A percentile compares a stretch with the other conserved stretches of the same genome.
Evolutionary conservation across 2,329 filamentous ascomycete species (phyloP).

Genomic region (Fusarium bactridioides): DNA sequence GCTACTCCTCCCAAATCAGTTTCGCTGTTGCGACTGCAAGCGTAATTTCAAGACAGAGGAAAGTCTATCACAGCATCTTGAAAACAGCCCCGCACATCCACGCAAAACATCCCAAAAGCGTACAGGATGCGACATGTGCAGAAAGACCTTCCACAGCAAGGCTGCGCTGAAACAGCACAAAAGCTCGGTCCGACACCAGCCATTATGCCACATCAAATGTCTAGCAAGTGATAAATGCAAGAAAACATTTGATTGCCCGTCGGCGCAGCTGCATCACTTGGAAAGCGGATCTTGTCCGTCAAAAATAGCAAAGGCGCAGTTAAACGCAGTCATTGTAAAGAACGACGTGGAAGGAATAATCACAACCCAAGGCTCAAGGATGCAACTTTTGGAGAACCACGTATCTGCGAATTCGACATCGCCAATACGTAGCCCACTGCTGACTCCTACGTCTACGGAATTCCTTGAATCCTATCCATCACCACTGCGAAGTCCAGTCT

Average conservation of each 20-base stretch:
- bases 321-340: not conserved
- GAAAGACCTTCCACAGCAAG: not conserved
- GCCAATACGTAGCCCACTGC: not conserved
- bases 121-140: not conserved
- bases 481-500: not conserved
- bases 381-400: not conserved
- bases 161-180: not conserved
- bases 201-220: not conserved
- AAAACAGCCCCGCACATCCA: not conserved
- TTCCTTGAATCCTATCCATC: not conserved
- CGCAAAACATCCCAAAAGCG: not conserved
- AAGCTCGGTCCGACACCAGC: not conserved
- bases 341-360: not conserved
- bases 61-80: not conserved
- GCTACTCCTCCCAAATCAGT: not conserved
- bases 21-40: not conserved
- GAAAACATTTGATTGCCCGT: not conserved
- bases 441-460: not conserved
- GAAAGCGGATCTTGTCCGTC: not conserved
- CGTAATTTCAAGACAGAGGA: not conserved
- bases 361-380: not conserved
- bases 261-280: not conserved
- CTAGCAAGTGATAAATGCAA: not conserved
- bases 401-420: not conserved
- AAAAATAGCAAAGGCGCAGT: not conserved